Evolutionary conservation across 2,329 filamentous ascomycete genomes (phyloP), one percentile per base, ranked within the genome.

Genomic region (Aspergillus fijiensis): DNA sequence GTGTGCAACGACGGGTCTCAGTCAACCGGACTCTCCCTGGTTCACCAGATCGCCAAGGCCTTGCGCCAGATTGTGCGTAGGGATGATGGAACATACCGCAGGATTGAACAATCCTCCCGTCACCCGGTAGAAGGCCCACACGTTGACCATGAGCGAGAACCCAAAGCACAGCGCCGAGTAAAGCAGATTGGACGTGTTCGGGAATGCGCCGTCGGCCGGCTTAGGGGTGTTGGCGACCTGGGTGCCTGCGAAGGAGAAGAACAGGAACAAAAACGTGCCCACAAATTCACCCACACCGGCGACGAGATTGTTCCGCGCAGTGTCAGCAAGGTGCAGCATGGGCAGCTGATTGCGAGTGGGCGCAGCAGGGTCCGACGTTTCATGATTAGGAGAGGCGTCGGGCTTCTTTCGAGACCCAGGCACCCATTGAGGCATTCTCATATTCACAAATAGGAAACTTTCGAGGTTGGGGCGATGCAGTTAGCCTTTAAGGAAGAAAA

Each of bases 101-200:
- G 81, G 82, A 59, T 83, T 84, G 67, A 84, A 84, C 16, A 83
- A 68, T 3, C 80, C 81, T 25, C 82, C 81, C 3, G 79, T 81
- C 31, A 84, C 76, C 16, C 81, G 76, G 65, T 80, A 84, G 66
- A 84, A 84, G 1, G 81, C 77, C 82, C 82, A 85, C 2, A 81
- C 81, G 65, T 84, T 85, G 61, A 82, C 80, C 1, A 77, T 77
- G 55, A 84, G 70, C 2, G 80, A 77, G 56, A 81, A 79, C 1
- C 77, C 80, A 62, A 82, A 82, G 5, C 68, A 71, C 35, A 81
- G 64, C 4, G 76, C 64, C 31, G 80, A 77, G 62, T 80, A 82
- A 16, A 81, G 60, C 61, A 81, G 63, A 25, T 72, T 72, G 0
- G 69, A 63, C 2, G 72, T 73, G 60, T 78, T 74, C 0, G 75